A percentile compares a stretch with the other conserved stretches of the same genome.
These are phyloP conservation scores for Tolypocladium cylindrosporum DNA, from an alignment of 2,329 filamentous ascomycete species.

Conservation along the genomic window DNA sequence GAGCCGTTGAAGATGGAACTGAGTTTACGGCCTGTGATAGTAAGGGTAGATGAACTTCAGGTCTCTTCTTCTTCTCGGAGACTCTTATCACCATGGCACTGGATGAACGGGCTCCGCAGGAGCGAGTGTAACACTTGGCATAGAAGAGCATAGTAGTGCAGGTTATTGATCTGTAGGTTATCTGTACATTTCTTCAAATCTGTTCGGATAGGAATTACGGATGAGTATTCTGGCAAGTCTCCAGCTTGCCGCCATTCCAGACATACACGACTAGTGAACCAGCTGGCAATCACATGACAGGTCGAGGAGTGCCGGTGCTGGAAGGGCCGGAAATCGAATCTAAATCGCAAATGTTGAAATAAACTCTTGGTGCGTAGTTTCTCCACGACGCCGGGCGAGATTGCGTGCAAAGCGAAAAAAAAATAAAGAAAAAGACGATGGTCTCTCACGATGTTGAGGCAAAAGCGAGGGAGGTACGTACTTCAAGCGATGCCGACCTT, in stretches of 20 bases:
- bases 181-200: too few relatives aligned
- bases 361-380: background rate
- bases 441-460: background rate
- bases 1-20: background rate
- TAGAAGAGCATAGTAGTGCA: too few relatives aligned
- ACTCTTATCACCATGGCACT: background rate
- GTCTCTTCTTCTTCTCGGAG: background rate
- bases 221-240: background rate
- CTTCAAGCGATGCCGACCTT: constrained; percentile 1
- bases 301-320: background rate
- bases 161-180: too few relatives aligned
- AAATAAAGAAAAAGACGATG: too few relatives aligned
- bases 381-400: too few relatives aligned
- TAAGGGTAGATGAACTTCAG: too few relatives aligned
- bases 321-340: background rate
- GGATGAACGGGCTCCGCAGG: too few relatives aligned
- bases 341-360: background rate
- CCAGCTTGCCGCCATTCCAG: background rate
- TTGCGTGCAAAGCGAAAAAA: background rate
- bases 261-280: background rate
- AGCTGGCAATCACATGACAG: background rate
- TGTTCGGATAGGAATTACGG: too few relatives aligned
- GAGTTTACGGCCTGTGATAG: background rate
- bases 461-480: background rate
- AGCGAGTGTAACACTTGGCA: too few relatives aligned